Evolutionary conservation across 768 basidiomycete species (phyloP).

Genomic region (Leccinum aurantiacum): DNA sequence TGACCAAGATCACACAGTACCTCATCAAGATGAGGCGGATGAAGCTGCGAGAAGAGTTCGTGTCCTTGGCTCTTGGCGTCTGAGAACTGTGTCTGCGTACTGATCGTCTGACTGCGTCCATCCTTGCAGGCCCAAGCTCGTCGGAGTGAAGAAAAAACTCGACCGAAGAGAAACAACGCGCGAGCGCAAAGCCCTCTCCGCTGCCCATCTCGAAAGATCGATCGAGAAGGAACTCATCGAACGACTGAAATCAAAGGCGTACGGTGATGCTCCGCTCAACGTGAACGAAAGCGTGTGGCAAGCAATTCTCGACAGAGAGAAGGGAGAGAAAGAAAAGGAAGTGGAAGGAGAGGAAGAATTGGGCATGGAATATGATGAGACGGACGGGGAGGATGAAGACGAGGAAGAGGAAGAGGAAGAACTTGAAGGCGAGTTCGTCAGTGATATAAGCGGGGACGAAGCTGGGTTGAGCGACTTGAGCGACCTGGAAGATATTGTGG

Average conservation of each 20-base stretch:
- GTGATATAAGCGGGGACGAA: conserved; percentile 54
- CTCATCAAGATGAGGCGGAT: conserved; percentile 96
- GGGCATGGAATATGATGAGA: conserved; percentile 55
- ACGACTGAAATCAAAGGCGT: conserved; percentile 93
- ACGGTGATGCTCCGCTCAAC: conserved; percentile 95
- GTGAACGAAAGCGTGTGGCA: conserved; percentile 98
- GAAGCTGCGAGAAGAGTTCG: conserved; percentile 83
- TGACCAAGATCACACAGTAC: conserved; percentile 99
- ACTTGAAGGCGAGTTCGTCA: conserved; percentile 56
- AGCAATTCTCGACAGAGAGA: conserved; percentile 83
- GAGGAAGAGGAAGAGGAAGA: conserved; percentile 47
- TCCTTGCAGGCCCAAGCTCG: conserved; percentile 73
- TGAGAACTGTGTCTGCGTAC: not conserved
- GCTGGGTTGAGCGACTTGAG: conserved; percentile 43
- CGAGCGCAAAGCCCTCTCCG: conserved; percentile 94
- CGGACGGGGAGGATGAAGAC: conserved; percentile 48
- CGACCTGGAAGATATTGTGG: conserved; percentile 66
- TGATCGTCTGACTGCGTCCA: not conserved
- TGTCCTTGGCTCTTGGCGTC: conserved; percentile 8
- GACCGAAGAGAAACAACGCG: conserved; percentile 90
- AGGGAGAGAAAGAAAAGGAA: conserved; percentile 44
- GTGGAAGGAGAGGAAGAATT: conserved; percentile 42
- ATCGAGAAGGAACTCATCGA: conserved; percentile 97
- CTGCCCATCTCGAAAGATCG: conserved; percentile 90
- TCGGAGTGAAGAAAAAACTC: conserved; percentile 96